phyloP scores from a whole-genome alignment of 202 grass and related monocot species.

The Carex sylvatica region DNA sequence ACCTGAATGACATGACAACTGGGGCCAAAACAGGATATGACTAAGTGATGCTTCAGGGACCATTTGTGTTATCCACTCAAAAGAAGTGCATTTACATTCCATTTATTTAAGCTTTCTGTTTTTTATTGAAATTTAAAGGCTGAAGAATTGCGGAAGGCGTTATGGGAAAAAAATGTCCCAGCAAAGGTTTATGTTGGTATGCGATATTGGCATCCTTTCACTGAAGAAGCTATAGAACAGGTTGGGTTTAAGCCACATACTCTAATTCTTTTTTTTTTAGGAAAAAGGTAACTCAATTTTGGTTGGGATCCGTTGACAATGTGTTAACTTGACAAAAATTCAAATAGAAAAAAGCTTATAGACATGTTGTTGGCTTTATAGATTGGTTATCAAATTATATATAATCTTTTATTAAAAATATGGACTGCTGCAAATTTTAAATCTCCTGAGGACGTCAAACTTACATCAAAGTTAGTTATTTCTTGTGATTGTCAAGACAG shows the following conservation, averaged over 20 bases:
- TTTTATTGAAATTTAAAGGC: constrained; percentile 45
- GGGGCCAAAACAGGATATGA: not conserved
- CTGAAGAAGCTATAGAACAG: constrained; percentile 99
- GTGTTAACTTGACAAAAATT: not conserved
- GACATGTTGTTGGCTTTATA: not conserved
- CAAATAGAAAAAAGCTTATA: not conserved
- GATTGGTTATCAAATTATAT: not conserved
- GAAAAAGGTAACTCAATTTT: constrained; percentile 33
- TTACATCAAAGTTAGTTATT: not conserved
- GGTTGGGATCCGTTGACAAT: not conserved
- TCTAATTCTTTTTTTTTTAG: constrained; percentile 33
- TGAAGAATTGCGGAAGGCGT: constrained; percentile 76
- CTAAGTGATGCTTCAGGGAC: not conserved
- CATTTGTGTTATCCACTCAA: not conserved
- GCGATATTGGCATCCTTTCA: constrained; percentile 99
- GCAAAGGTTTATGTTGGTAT: constrained; percentile 97
- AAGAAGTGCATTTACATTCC: not conserved
- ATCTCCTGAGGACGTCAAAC: not conserved
- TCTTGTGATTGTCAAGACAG: not conserved
- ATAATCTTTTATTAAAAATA: not conserved
- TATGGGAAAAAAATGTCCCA: constrained; percentile 84
- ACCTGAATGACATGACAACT: not conserved
- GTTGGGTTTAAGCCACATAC: constrained; percentile 34
- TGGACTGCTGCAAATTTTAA: not conserved
- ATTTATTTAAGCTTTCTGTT: not conserved